Percentiles rank a stretch among this genome's conserved stretches.
phyloP scores from a whole-genome alignment of 345 rosid genomes.

The Gossypium raimondii region DNA sequence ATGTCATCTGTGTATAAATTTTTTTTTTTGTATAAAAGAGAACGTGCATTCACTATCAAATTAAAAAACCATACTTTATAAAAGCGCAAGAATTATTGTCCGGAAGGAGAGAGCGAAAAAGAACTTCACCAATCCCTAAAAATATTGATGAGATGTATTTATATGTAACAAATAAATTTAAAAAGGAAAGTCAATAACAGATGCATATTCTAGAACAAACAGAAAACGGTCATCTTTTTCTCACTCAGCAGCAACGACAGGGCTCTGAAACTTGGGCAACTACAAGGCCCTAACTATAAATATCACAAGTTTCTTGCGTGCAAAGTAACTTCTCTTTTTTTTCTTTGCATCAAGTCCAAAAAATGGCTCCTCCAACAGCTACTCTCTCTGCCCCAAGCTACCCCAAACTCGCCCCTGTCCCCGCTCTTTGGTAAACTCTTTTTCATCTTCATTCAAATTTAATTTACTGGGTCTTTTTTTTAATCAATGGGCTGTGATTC shows the following conservation, averaged over 20 bases:
- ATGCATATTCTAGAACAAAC: no score
- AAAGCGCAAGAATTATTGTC: no score
- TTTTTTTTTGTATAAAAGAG: rapidly evolving
- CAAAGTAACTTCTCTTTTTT: neutral
- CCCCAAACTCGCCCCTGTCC: neutral
- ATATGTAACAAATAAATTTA: no score
- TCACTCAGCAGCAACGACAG: neutral
- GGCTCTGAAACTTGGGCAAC: neutral
- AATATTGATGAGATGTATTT: no score
- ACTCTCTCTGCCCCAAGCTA: neutral
- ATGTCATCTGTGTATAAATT: no score
- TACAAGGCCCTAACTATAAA: neutral
- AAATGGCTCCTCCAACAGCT: neutral
- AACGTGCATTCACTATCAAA: no score
- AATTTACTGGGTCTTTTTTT: neutral
- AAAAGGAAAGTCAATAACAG: no score
- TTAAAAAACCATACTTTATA: no score
- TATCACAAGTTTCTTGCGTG: neutral
- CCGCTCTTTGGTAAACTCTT: neutral
- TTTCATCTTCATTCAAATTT: neutral
- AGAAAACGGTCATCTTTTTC: no score
- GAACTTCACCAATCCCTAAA: no score
- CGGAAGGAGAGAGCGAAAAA: no score
- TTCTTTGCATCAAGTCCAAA: neutral
- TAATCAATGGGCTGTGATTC: neutral